Percentiles rank a stretch among this genome's conserved stretches.
phyloP scores from a whole-genome alignment of 1,139 yeast genomes.

The Kazachstania sp. region DNA sequence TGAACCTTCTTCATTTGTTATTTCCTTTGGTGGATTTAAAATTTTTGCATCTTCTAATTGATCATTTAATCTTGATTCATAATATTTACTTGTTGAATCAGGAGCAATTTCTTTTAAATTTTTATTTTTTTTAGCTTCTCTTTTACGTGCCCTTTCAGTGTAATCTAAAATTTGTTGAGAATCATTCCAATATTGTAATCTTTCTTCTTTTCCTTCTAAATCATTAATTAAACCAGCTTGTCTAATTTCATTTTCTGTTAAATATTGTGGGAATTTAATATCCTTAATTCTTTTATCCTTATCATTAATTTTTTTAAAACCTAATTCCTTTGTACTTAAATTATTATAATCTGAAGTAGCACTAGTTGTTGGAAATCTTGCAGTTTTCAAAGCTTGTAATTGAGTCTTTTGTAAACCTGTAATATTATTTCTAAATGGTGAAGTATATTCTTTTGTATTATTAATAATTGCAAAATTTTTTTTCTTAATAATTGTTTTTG shows the following conservation, averaged over 20 bases:
- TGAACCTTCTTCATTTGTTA: neutral
- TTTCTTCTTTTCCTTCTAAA: slow-evolving; percentile 20
- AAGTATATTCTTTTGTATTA: slow-evolving; percentile 8
- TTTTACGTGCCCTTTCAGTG: neutral
- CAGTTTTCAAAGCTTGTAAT: slow-evolving; percentile 17
- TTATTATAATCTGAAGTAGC: slow-evolving; percentile 18
- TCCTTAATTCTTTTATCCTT: slow-evolving; percentile 22
- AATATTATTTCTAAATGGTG: slow-evolving; percentile 10
- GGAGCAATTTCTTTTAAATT: neutral
- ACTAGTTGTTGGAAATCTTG: slow-evolving; percentile 22
- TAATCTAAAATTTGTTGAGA: slow-evolving; percentile 20
- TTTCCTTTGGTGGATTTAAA: neutral
- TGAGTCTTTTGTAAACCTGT: slow-evolving; percentile 6
- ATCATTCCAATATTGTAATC: slow-evolving; percentile 16
- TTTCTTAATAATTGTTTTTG: neutral
- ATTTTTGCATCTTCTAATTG: slow-evolving; percentile 1
- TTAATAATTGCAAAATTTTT: neutral
- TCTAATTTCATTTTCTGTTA: slow-evolving; percentile 21
- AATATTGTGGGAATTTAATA: slow-evolving; percentile 21
- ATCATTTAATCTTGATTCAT: neutral
- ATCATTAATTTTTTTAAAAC: slow-evolving; percentile 18
- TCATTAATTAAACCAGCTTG: slow-evolving; percentile 18
- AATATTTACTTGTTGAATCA: neutral
- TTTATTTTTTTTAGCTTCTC: neutral
- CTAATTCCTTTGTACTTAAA: slow-evolving; percentile 17